Base-by-base conservation (phyloP, 1,284 basidiomycete genomes). In the Ustilago sp. region DNA sequence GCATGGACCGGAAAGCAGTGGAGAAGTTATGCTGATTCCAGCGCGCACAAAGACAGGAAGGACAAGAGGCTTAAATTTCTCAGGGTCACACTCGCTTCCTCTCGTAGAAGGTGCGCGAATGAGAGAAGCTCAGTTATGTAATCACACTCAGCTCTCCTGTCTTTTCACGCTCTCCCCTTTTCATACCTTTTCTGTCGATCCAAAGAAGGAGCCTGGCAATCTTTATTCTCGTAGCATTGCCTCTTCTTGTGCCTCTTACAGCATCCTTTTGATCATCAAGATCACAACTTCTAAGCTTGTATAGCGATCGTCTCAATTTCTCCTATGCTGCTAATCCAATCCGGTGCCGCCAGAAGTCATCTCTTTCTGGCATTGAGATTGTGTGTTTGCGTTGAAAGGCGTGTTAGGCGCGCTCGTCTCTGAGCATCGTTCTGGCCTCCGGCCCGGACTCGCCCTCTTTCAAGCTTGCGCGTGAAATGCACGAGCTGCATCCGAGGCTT, bases 381-480 rank as follows among this genome's bases (percentile, higher is more conserved):
- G 36, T 8, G 39, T 12, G 17, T 41, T 19, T 48, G 12, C 7
- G 8, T 31, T 54, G 34, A 8, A 54, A 54, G 34, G 31, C 41
- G 15, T 15, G 39, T 55, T 3, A 7, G 8, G 32, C 39, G 39
- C 34, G 57, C 57, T 45, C 57, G 28, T n/a, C 32, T 51, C 19
- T 39, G 9, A n/a, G 43, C 31, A 23, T 32, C 43, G 19, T 19
- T 45, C 1, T 4, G 11, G n/a, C 43, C 9, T 19, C 11, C 2
- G 43, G 19, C 43, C 38, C 5, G 4, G 59, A 17, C 7, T 13
- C 2, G 4, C 34, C 5, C n/a, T 28, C 23, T 8, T 12, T 34
- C n/a, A 15, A 45, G 19, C 28, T 59, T 67, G 69, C 69, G 69
- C 69, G 69, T 72, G 69, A 72, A 72, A 72, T 67, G 69, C 63